A percentile compares a stretch with the other conserved stretches of the same genome.
These are phyloP conservation scores for Fusarium sp. DNA, from an alignment of 2,329 filamentous ascomycete genomes.

Conservation along the genomic window DNA sequence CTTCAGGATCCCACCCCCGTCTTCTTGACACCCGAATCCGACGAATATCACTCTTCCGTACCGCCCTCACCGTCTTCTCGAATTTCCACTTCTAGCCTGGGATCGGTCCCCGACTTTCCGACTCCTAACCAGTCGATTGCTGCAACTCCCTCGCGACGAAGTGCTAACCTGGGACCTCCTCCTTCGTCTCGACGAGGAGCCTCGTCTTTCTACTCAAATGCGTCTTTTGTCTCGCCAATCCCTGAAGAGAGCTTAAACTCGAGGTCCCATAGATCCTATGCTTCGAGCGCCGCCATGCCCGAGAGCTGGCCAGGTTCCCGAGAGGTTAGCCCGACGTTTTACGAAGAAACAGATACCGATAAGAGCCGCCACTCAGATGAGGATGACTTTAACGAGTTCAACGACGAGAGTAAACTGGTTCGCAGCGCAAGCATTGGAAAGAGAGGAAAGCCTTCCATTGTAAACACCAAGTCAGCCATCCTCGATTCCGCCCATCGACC, in stretches of 20 bases:
- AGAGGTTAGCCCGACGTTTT: slow-evolving; percentile 58
- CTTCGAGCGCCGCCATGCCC: slow-evolving; percentile 79
- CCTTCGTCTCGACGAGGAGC: slow-evolving; percentile 70
- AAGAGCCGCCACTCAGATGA: slow-evolving; percentile 54
- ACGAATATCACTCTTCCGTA: slow-evolving; percentile 55
- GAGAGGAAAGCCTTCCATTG: slow-evolving; percentile 67
- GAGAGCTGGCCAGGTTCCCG: slow-evolving; percentile 70
- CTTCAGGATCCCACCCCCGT: slow-evolving; percentile 67
- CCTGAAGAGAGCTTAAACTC: slow-evolving; percentile 74
- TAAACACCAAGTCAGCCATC: slow-evolving; percentile 52
- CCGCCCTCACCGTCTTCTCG: slow-evolving; percentile 62
- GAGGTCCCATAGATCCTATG: slow-evolving; percentile 72
- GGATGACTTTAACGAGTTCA: slow-evolving; percentile 62
- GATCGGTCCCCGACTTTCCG: slow-evolving; percentile 70
- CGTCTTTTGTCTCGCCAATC: slow-evolving; percentile 79
- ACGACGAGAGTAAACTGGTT: slow-evolving; percentile 69
- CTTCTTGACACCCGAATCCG: slow-evolving; percentile 52
- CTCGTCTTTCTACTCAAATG: slow-evolving; percentile 74
- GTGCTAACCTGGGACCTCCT: slow-evolving; percentile 68
- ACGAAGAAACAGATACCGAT: slow-evolving; percentile 62
- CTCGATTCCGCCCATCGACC: slow-evolving; percentile 43
- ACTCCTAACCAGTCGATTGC: slow-evolving; percentile 50
- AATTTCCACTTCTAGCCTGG: slow-evolving; percentile 65
- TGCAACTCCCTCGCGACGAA: slow-evolving; percentile 55
- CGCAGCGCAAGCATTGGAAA: slow-evolving; percentile 72